Evolutionary conservation across 2,329 filamentous ascomycete species (phyloP).

Genomic region (Lojkania enalia): DNA sequence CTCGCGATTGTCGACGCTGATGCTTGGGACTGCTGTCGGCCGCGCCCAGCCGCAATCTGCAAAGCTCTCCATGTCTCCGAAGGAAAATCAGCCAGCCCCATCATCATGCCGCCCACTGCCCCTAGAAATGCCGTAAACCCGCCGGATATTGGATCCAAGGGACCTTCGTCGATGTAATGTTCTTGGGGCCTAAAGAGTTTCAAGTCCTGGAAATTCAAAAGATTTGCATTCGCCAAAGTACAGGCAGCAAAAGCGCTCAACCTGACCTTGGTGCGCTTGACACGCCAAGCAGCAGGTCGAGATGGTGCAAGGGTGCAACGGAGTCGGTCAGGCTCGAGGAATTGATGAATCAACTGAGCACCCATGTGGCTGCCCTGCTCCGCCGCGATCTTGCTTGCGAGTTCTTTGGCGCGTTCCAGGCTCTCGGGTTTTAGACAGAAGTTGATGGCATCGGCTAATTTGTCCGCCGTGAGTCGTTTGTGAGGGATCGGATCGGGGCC

Average conservation of each 20-base stretch:
- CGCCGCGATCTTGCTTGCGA: constrained; percentile 28
- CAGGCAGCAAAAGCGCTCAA: constrained; percentile 30
- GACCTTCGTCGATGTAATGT: too few species aligned
- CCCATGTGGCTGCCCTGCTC: constrained; percentile 31
- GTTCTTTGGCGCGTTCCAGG: constrained; percentile 20
- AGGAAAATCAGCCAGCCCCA: too few species aligned
- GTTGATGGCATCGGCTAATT: constrained; percentile 51
- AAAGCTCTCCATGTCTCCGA: not conserved
- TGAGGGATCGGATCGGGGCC: constrained; percentile 56
- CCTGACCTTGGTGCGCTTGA: constrained; percentile 25
- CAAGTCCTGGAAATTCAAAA: constrained; percentile 21
- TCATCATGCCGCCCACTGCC: constrained; percentile 49
- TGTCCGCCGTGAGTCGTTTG: constrained; percentile 48
- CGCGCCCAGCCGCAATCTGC: too few species aligned
- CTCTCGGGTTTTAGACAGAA: constrained; percentile 48
- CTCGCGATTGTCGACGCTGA: too few species aligned
- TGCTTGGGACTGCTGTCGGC: too few species aligned
- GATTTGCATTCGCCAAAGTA: constrained; percentile 20
- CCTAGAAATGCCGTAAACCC: constrained; percentile 62
- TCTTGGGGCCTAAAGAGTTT: too few species aligned
- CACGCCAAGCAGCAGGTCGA: constrained; percentile 26
- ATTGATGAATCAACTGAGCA: constrained; percentile 29
- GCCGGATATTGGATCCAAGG: constrained; percentile 25
- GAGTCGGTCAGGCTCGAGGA: constrained; percentile 27
- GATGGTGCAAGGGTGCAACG: constrained; percentile 27